These are phyloP conservation scores for Neopestalotiopsis rosae DNA, from an alignment of 2,329 filamentous ascomycete species.

Conservation along the genomic window DNA sequence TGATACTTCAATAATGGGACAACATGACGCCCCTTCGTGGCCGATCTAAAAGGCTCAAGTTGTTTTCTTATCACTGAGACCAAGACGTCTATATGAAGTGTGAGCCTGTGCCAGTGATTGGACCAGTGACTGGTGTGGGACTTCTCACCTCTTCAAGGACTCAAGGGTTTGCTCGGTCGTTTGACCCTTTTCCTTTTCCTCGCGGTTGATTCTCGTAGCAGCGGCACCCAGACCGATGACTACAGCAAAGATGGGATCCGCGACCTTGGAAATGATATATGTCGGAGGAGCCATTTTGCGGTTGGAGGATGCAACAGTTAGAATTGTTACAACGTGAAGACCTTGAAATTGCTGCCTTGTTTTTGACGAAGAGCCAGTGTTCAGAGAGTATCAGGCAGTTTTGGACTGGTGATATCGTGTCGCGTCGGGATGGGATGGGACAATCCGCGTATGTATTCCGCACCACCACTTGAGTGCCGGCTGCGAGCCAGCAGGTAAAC, in stretches of 20 bases:
- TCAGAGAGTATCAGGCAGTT: not conserved
- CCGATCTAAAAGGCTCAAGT: not conserved
- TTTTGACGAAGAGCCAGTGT: not conserved
- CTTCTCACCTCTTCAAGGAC: constrained; percentile 48
- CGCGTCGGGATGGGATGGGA: not conserved
- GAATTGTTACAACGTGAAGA: not conserved
- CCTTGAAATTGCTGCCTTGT: not conserved
- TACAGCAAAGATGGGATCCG: constrained; percentile 64
- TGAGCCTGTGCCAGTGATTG: not conserved
- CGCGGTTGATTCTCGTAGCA: constrained; percentile 62
- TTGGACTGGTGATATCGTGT: not conserved
- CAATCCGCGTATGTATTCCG: not conserved
- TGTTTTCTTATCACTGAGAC: constrained; percentile 5
- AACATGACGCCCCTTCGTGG: not conserved
- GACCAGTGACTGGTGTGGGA: not conserved
- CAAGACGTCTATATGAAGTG: constrained; percentile 15
- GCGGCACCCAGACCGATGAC: constrained; percentile 62
- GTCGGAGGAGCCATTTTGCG: constrained; percentile 56
- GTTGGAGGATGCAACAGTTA: not conserved
- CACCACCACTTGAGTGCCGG: not conserved
- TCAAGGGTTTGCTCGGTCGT: constrained; percentile 56
- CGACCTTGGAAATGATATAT: constrained; percentile 65
- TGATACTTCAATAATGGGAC: not conserved
- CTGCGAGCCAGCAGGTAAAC: not conserved
- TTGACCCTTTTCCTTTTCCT: constrained; percentile 63